These are phyloP conservation scores for Metarhizium guizhouense DNA, from an alignment of 2,329 filamentous ascomycete species.

Conservation along the genomic window DNA sequence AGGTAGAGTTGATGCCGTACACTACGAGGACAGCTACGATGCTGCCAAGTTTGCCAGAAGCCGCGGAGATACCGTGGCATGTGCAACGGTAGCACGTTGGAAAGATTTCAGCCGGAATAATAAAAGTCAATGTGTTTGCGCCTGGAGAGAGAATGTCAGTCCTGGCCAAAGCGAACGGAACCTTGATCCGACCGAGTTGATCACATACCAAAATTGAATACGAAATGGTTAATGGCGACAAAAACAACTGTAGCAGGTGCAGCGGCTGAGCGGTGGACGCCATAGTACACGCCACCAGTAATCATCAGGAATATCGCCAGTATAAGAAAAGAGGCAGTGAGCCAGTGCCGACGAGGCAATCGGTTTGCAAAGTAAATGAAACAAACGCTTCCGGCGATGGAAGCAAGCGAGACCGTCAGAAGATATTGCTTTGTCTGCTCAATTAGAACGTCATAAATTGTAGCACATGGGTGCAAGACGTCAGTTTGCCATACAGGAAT, in stretches of 20 bases:
- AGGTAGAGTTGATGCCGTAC: slow-evolving; percentile 38
- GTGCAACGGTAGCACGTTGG: slow-evolving; percentile 54
- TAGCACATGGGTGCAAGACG: slow-evolving; percentile 37
- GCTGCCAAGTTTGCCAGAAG: slow-evolving; percentile 49
- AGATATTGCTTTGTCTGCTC: slow-evolving; percentile 45
- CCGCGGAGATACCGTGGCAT: slow-evolving; percentile 53
- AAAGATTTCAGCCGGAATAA: slow-evolving; percentile 57
- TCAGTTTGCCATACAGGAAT: slow-evolving; percentile 43
- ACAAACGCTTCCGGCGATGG: slow-evolving; percentile 39
- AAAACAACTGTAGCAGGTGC: slow-evolving; percentile 39
- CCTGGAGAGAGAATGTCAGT: slow-evolving; percentile 22
- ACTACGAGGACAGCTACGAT: slow-evolving; percentile 42
- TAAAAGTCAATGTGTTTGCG: slow-evolving; percentile 54
- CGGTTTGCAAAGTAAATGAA: slow-evolving; percentile 39
- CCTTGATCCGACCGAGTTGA: background rate
- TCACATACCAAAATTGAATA: slow-evolving; percentile 43
- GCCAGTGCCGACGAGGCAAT: slow-evolving; percentile 37
- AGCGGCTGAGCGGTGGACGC: slow-evolving; percentile 30
- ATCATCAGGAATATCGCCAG: slow-evolving; percentile 37
- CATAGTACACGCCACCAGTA: slow-evolving; percentile 41
- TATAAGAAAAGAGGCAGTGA: slow-evolving; percentile 39
- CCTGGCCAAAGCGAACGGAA: background rate
- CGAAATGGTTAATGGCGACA: slow-evolving; percentile 43
- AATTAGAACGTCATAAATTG: slow-evolving; percentile 41
- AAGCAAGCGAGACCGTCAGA: slow-evolving; percentile 41